phyloP scores from a whole-genome alignment of 352 stramenopile species.

The Pythium pectinolyticum region DNA sequence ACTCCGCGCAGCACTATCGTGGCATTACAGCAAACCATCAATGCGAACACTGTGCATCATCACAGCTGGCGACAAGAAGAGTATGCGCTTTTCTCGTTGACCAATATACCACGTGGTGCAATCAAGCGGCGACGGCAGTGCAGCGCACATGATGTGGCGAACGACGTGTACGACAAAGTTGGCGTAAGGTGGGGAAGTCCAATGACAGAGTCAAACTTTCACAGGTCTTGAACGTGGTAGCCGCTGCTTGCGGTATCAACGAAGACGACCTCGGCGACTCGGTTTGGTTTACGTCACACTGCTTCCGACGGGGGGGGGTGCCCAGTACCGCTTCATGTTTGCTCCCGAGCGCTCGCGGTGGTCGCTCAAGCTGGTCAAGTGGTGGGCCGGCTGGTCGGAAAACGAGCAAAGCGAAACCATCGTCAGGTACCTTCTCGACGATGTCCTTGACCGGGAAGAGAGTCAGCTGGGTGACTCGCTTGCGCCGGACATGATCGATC shows the following conservation, averaged over 20 bases:
- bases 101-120: not conserved
- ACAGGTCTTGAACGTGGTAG: not conserved
- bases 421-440: slow-evolving; percentile 7
- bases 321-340: slow-evolving; percentile 22
- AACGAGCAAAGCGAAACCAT: slow-evolving; percentile 19
- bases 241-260: not conserved
- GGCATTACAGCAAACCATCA: slow-evolving; percentile 10
- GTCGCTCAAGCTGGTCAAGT: slow-evolving; percentile 27
- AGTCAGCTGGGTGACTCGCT: slow-evolving; percentile 2
- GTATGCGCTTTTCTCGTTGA: slow-evolving; percentile 1
- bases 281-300: slow-evolving; percentile 18
- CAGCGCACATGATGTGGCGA: not conserved
- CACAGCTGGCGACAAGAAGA: not conserved
- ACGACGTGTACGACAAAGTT: not conserved
- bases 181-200: not conserved
- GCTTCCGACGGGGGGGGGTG: slow-evolving; percentile 10
- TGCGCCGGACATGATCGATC: slow-evolving; percentile 9
- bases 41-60: not conserved
- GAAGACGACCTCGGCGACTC: not conserved
- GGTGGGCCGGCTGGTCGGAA: slow-evolving; percentile 10
- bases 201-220: slow-evolving; percentile 10
- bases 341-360: not conserved
- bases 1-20: slow-evolving; percentile 3
- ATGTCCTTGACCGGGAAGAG: slow-evolving; percentile 17
- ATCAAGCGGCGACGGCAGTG: not conserved